Evolutionary conservation across 352 stramenopile genomes (phyloP), one percentile per base, ranked within the genome.

Genomic region (Porosira glacialis): DNA sequence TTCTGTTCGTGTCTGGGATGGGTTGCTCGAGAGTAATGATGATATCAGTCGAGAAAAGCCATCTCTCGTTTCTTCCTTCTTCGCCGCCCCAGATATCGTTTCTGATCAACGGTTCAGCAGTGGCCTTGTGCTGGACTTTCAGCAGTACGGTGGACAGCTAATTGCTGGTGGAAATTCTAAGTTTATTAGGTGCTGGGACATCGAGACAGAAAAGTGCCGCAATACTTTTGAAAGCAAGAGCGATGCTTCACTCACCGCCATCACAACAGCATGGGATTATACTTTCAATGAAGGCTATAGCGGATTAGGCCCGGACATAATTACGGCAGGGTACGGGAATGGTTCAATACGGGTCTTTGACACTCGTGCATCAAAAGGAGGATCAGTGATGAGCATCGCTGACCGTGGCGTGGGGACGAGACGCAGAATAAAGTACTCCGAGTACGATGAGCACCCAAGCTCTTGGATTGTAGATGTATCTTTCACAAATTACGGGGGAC

Each of bases 81-180:
- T 94, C 28, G 95, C 93, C 4, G 89, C 96, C 33, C 93, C 94
- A 7, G 94, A 98, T 80, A 83, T 98, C 56, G 81, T 94, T 28
- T 83, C 92, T 3, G 93, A 91, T 13, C 70, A 86, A 53, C 60
- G 78, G 7, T 91, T 93, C 31, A 92, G 91, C 52, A 97, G 93
- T 38, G 95, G 95, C 6, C 86, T 99, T 4, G 89, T 99, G 22
- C 95, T 96, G 51, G 95, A 97, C 55, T 99, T 95, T 94, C 94
- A 98, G 71, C 93, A 97, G 66, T 83, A 86, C 35, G 84, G 84
- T 19, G 94, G 94, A 0, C 83, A 92, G 62, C 83, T 98, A 17
- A 94, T 95, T 72, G 88, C 93, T 30, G 95, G 93, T 39, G 96
- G 96, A 7, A 97, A 97, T 74, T 96, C 91, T 3, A 90, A 87